These are phyloP conservation scores for Tausonia pullulans DNA, from an alignment of 1,284 basidiomycete genomes.

Conservation along the genomic window DNA sequence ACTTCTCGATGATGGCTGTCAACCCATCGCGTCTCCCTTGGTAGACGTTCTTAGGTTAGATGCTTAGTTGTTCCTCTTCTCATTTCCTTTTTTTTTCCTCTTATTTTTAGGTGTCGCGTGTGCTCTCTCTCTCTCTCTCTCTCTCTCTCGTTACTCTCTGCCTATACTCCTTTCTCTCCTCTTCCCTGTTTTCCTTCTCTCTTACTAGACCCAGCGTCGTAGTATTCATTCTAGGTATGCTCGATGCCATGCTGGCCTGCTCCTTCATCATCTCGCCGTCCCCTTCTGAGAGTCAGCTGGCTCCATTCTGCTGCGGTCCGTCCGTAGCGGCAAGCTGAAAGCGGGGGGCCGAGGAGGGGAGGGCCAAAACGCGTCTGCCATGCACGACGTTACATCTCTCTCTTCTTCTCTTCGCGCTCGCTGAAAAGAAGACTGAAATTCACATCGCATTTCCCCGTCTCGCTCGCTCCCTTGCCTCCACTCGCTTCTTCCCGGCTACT, in stretches of 20 bases:
- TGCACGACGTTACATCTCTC: too few relatives aligned
- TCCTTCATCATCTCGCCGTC: background rate
- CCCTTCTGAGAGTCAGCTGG: background rate
- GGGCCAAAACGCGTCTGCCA: too few relatives aligned
- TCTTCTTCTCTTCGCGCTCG: too few relatives aligned
- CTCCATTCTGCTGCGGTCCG: background rate
- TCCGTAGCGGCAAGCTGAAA: too few relatives aligned
- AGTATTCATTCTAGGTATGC: too few relatives aligned
- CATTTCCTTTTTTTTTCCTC: background rate
- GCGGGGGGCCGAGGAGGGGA: too few relatives aligned
- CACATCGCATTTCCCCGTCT: background rate
- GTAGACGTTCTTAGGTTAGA: background rate
- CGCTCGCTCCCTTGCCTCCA: background rate
- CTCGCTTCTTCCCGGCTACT: background rate
- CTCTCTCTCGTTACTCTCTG: background rate
- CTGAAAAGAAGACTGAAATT: too few relatives aligned
- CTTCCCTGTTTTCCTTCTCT: background rate
- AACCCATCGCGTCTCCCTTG: slow-evolving; percentile 64
- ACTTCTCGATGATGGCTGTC: slow-evolving; percentile 98
- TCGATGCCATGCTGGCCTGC: too few relatives aligned
- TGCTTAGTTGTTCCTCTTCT: background rate
- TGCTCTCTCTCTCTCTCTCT: background rate
- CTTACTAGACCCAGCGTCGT: background rate
- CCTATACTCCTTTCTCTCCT: background rate
- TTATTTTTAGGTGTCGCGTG: background rate